These are phyloP conservation scores for Agastache rugosa DNA, from an alignment of 257 asterid species.

Conservation along the genomic window DNA sequence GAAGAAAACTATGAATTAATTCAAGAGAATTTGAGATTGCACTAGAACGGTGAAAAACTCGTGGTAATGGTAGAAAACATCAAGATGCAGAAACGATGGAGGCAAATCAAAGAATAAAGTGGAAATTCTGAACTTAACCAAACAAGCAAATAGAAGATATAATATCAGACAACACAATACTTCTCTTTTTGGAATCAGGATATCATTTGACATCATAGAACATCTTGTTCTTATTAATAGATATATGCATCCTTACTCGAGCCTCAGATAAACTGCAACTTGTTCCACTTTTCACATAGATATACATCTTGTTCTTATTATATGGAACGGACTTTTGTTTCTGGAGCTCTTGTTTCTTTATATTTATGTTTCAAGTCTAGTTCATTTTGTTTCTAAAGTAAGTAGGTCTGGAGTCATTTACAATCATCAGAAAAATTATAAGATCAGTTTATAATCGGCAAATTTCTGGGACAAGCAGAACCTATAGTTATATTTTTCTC, in stretches of 20 bases:
- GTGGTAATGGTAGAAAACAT: not conserved
- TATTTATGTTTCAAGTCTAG: not conserved
- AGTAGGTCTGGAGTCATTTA: not conserved
- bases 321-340: not conserved
- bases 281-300: too few species aligned
- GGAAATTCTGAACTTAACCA: not conserved
- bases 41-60: not conserved
- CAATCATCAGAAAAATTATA: too few species aligned
- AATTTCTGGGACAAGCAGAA: not conserved
- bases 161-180: not conserved
- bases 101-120: slow-evolving; percentile 9
- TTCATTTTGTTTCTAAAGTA: too few species aligned
- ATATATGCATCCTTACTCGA: too few species aligned
- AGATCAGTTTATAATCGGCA: not conserved
- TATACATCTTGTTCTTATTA: too few species aligned
- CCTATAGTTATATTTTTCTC: not conserved
- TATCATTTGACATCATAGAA: too few species aligned
- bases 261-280: too few species aligned
- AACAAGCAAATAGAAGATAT: not conserved
- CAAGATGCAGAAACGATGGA: slow-evolving; percentile 4
- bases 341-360: not conserved
- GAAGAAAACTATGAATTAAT: not conserved
- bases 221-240: too few species aligned
- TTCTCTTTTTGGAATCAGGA: too few species aligned
- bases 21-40: not conserved